Percentiles rank a stretch among this genome's conserved stretches.
Evolutionary conservation across 495 filamentous ascomycete species (phyloP).

Genomic region (Tuber calosporum): DNA sequence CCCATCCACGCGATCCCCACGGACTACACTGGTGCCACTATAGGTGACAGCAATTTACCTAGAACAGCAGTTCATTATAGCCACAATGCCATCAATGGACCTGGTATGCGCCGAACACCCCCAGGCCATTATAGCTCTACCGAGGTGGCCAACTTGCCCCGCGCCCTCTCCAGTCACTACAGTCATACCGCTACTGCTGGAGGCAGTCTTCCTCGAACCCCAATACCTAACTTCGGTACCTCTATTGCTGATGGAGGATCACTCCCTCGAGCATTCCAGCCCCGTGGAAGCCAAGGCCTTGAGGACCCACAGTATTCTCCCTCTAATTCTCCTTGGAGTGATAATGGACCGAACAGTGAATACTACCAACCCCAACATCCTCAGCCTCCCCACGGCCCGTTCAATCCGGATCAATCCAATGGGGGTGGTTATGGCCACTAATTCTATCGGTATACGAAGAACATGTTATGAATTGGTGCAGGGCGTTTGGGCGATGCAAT

Average conservation of each 20-base stretch:
- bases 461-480: background rate
- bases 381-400: background rate
- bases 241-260: background rate
- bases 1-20: background rate
- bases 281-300: background rate
- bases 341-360: background rate
- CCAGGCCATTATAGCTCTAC: background rate
- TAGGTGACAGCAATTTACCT: background rate
- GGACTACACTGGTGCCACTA: background rate
- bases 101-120: background rate
- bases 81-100: background rate
- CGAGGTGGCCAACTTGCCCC: conserved; percentile 1
- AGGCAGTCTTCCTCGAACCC: background rate
- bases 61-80: background rate
- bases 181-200: conserved; percentile 1
- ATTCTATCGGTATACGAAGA: background rate
- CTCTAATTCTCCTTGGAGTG: background rate
- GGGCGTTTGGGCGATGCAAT: conserved; percentile 2
- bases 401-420: background rate
- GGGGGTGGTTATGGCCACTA: conserved; percentile 3
- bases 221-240: background rate
- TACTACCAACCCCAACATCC: conserved; percentile 2
- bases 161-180: background rate
- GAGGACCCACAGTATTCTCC: background rate
- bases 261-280: background rate